Base-by-base conservation (phyloP, 2,329 filamentous ascomycete species). In the Alternaria triticimaculans region DNA sequence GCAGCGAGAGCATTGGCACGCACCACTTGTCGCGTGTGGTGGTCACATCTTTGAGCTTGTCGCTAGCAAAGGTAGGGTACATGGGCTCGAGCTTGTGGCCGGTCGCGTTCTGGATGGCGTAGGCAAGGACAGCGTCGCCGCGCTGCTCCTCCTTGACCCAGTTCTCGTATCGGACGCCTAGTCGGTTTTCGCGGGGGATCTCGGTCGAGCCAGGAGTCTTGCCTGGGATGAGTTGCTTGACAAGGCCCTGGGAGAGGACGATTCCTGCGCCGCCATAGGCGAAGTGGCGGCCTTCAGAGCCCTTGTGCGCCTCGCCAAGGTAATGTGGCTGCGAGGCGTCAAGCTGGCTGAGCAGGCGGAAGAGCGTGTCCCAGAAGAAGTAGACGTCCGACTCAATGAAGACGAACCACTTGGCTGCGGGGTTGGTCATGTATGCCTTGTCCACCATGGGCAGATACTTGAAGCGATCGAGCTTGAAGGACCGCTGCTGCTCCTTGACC, bases 391-490 rank as follows among this genome's bases (percentile, higher is more conserved):
- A 75, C 64, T 81, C 78, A 49, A 80, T 69, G 66, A 80, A 80
- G 63, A 80, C 73, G 57, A 76, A 81, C 78, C 78, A 81, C 62
- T 79, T 76, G 44, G 74, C 76, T 51, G 73, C 72, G 23, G 78
- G 78, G 53, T 74, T 75, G 51, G 79, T 55, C 14, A 72, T 70
- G 62, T 84, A 80, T 0, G 85, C 83, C 74, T 86, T 85, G 63
- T 86, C 83, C 4, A 86, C 83, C 80, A 87, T 84, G 41, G 86
- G 86, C 57, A 87, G 78, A 73, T 87, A 87, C 75, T 88, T 88
- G 84, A 85, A 87, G 69, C 87, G 86, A 72, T 88, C 86, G 26
- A 87, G 78, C 65, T 82, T 84, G 85, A 86, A 87, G 37, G 84
- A 85, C 0, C 84, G 83, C 53, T 72, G 82, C 62, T 79, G 75